Evolutionary conservation across 805 yeast genomes (phyloP), one percentile per base, ranked within the genome.

Genomic region (Saitoella complicata): DNA sequence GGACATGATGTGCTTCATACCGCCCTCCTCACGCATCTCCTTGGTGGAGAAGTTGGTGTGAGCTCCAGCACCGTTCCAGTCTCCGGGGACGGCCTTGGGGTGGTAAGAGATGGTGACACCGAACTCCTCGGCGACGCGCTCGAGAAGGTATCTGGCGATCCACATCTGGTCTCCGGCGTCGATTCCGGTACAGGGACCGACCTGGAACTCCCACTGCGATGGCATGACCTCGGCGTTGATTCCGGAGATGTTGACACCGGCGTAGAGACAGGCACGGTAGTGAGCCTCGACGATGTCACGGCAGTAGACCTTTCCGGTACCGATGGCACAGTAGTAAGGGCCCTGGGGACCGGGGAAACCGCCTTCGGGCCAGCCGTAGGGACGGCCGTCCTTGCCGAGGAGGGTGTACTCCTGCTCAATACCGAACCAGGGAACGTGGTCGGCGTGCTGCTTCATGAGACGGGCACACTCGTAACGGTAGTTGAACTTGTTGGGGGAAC

Each of bases 341-440:
- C 98, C 98, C 72, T 91, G 98, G 53, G 98, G 97, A 56, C 95
- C 97, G 64, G 98, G 98, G 93, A 75, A 91, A 52, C 97, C 98
- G 58, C 96, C 96, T 73, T 83, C 79, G 67, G 98, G 98, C 98
- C 98, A 91, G 54, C 95, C 97, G 68, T 87, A 91, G 51, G 81
- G 86, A 59, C 80, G 70, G 66, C 83, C 94, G 59, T 67, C 80
- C 65, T 82, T 80, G 67, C 91, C 98, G 61, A 91, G 83, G 64
- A 91, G 70, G 55, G 98, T 91, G 73, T 91, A 91, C 69, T 91
- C 98, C 73, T 91, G 98, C 71, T 91, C 98, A 58, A 91, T 73
- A 68, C 98, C 98, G 58, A 91, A 91, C 98, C 98, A 91, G 57
- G 85, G 78, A 55, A 74, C 72, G 67, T 82, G 84, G 53, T 71